phyloP scores from a whole-genome alignment of 768 basidiomycete species.

The Leccinum olivaceopallidum region DNA sequence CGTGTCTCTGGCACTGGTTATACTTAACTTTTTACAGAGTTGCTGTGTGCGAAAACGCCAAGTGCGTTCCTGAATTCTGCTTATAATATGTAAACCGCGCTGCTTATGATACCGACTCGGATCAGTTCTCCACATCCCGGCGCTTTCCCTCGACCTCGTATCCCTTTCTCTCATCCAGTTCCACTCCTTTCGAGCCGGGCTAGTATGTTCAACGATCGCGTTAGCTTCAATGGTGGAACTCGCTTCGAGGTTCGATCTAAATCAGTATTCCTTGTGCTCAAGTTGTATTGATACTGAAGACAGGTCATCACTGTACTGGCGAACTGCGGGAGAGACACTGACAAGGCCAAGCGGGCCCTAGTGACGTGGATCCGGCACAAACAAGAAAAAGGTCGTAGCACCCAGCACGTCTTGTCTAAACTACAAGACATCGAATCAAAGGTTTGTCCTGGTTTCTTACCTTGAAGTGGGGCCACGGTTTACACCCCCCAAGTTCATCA shows the following conservation, averaged over 20 bases:
- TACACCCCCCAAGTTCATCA: slow-evolving; percentile 28
- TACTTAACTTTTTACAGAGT: slow-evolving; percentile 14
- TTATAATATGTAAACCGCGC: background rate
- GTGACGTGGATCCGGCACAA: slow-evolving; percentile 33
- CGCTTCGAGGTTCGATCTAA: slow-evolving; percentile 26
- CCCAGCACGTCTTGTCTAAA: slow-evolving; percentile 33
- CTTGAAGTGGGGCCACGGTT: background rate
- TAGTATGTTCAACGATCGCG: slow-evolving; percentile 25
- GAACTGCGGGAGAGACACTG: slow-evolving; percentile 33
- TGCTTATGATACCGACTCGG: slow-evolving; percentile 14
- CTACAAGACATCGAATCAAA: slow-evolving; percentile 31
- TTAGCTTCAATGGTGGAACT: slow-evolving; percentile 31
- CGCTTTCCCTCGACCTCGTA: slow-evolving; percentile 5
- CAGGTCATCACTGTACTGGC: slow-evolving; percentile 35
- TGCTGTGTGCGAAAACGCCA: slow-evolving; percentile 18
- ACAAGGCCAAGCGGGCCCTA: slow-evolving; percentile 27
- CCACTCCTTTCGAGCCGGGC: background rate
- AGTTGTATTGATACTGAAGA: slow-evolving; percentile 3
- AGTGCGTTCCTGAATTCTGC: slow-evolving; percentile 19
- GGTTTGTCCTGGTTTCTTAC: slow-evolving; percentile 11
- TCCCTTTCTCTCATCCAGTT: background rate
- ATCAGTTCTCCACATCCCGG: slow-evolving; percentile 3
- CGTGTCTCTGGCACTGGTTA: slow-evolving; percentile 5
- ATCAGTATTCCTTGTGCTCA: background rate
- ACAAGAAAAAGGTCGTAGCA: slow-evolving; percentile 30